phyloP scores from a whole-genome alignment of 345 rosid genomes.

The Citrus glauca region DNA sequence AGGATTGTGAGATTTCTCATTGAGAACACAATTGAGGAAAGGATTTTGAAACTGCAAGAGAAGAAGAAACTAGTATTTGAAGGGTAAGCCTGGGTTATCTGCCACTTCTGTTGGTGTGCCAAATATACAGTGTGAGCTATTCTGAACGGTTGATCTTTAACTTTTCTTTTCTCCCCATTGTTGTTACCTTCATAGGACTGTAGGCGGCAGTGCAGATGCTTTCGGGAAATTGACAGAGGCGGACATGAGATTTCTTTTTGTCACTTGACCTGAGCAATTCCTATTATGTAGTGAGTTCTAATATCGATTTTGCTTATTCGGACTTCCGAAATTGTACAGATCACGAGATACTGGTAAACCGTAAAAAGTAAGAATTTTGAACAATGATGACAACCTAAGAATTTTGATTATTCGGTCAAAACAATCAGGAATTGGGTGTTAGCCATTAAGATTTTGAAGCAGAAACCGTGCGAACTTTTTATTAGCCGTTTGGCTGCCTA shows the following conservation, averaged over 20 bases:
- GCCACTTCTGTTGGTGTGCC: neutral
- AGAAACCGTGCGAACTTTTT: neutral
- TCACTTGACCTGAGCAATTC: slow-evolving; percentile 21
- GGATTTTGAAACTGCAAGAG: slow-evolving; percentile 84
- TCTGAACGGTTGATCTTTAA: neutral
- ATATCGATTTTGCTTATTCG: neutral
- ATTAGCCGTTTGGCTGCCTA: neutral
- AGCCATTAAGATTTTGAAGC: neutral
- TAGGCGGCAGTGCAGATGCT: slow-evolving; percentile 86
- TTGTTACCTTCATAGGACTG: slow-evolving; percentile 48
- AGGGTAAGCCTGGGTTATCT: slow-evolving; percentile 52
- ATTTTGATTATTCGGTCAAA: neutral
- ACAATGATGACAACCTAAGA: too few relatives aligned
- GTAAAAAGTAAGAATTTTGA: too few relatives aligned
- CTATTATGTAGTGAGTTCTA: neutral
- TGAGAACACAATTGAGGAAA: slow-evolving; percentile 91
- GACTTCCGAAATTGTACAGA: neutral
- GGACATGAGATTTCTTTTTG: slow-evolving; percentile 74
- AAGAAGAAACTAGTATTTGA: slow-evolving; percentile 96
- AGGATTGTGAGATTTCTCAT: slow-evolving; percentile 87
- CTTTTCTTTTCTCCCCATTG: neutral
- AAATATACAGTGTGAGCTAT: neutral
- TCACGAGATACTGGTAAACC: neutral
- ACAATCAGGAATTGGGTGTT: neutral
- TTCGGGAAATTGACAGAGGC: slow-evolving; percentile 72